Base-by-base conservation (phyloP, 2,329 filamentous ascomycete species). In the Metarhizium rileyi region DNA sequence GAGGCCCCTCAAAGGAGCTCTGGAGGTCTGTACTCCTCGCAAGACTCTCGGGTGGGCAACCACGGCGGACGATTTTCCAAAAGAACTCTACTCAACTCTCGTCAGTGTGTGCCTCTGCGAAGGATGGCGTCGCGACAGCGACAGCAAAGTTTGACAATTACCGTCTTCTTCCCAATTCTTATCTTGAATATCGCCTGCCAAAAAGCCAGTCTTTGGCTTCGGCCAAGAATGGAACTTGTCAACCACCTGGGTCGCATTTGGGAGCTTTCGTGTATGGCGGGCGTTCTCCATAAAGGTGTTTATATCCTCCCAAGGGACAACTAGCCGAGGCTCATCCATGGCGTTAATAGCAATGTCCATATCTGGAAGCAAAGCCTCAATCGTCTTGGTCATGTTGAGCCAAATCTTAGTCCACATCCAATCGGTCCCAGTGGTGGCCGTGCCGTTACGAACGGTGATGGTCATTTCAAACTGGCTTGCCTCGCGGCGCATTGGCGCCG, bases 321-420 rank as follows among this genome's bases (percentile, higher is more conserved):
- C 73, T 8, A 86, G 59, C 25, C 82, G 71, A 36, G 82, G 82
- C 59, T 86, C 81, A 56, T 86, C 83, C 74, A 85, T 80, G 28
- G 76, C 71, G 54, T 86, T 86, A 52, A 85, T 70, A 0, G 82
- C 74, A 51, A 86, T 72, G 52, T 85, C 81, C 76, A 86, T 81
- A 57, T 86, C 81, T 2, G 82, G 82, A 16, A 86, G 66, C 48
- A 77, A 52, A 36, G 75, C 65, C 53, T 76, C 71, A n/a, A 81
- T 70, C 0, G 72, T 71, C 50, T 71, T 66, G 56, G 78, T 68
- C 66, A 81, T 67, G 46, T 74, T 63, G 28, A 76, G 62, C 77
- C 78, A 80, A 51, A 81, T 74, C 56, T 72, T 63, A 3, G 73
- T 78, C 76, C 73, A 82, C 58, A 76, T 79, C 75, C 73, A 81